Conservation (phyloP, 805 yeast genomes). For the Teunomyces tritomae region DNA sequence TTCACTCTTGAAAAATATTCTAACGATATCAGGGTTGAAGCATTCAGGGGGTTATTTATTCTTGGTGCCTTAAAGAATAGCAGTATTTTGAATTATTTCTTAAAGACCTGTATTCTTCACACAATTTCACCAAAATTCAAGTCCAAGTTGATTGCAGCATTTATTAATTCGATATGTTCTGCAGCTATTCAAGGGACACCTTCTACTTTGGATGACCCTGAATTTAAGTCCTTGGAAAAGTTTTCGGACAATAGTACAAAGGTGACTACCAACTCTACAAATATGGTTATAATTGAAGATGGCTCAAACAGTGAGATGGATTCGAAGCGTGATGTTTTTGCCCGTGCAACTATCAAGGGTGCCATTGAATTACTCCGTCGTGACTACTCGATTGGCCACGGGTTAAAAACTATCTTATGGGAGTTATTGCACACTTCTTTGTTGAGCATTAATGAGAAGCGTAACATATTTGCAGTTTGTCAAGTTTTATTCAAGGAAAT, state of each 20-base stretch:
- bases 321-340: constrained; percentile 59
- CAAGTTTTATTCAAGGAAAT: constrained; percentile 62
- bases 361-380: constrained; percentile 63
- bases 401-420: constrained; percentile 67
- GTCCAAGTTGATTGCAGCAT: constrained; percentile 43
- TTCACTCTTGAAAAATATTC: constrained; percentile 48
- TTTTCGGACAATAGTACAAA: constrained; percentile 19
- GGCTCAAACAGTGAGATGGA: constrained; percentile 42
- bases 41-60: constrained; percentile 65
- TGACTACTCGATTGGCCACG: constrained; percentile 54
- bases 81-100: constrained; percentile 58
- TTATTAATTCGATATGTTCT: constrained; percentile 55
- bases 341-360: constrained; percentile 63
- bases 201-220: constrained; percentile 62
- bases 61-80: constrained; percentile 77
- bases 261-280: constrained; percentile 21
- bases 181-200: constrained; percentile 66
- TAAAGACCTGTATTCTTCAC: constrained; percentile 56
- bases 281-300: constrained; percentile 59
- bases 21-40: constrained; percentile 57
- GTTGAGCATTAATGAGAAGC: constrained; percentile 55
- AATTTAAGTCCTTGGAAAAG: constrained; percentile 43
- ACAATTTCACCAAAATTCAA: constrained; percentile 49
- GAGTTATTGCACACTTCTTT: constrained; percentile 60
- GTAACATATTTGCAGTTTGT: constrained; percentile 62